Conservation (phyloP, 2,329 filamentous ascomycete genomes). For the Colletotrichum lini region DNA sequence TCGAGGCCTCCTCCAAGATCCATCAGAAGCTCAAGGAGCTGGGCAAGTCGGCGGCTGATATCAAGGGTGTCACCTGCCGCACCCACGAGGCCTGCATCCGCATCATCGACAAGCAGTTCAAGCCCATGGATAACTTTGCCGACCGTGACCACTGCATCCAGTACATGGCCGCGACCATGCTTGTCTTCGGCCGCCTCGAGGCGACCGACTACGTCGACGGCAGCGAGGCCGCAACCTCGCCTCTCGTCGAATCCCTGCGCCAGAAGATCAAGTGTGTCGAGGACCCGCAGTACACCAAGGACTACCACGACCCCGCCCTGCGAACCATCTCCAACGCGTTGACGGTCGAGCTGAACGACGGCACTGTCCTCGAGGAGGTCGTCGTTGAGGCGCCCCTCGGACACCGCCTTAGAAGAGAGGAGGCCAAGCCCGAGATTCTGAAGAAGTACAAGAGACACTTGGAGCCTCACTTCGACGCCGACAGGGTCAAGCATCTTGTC, state of each 20-base stretch:
- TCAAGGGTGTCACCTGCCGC: constrained; percentile 92
- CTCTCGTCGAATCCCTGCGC: constrained; percentile 90
- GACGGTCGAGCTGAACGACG: constrained; percentile 94
- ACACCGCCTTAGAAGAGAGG: constrained; percentile 90
- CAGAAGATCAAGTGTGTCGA: constrained; percentile 97
- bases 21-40: constrained; percentile 84
- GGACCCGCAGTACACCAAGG: constrained; percentile 92
- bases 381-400: constrained; percentile 95
- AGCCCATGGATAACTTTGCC: constrained; percentile 99
- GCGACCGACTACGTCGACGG: constrained; percentile 95
- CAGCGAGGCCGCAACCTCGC: constrained; percentile 90
- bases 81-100: constrained; percentile 98
- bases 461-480: constrained; percentile 83
- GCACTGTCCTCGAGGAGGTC: constrained; percentile 90
- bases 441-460: constrained; percentile 96
- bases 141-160: constrained; percentile 99
- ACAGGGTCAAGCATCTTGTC: constrained; percentile 85
- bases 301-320: constrained; percentile 95
- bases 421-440: constrained; percentile 97
- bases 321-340: constrained; percentile 98
- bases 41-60: constrained; percentile 94
- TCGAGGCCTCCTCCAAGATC: constrained; percentile 93
- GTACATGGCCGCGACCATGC: constrained; percentile 99
- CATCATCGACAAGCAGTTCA: constrained; percentile 99
- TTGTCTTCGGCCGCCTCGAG: constrained; percentile 93